Base-by-base conservation (phyloP, 2,329 filamentous ascomycete genomes). In the Aspergillus neoniger region DNA sequence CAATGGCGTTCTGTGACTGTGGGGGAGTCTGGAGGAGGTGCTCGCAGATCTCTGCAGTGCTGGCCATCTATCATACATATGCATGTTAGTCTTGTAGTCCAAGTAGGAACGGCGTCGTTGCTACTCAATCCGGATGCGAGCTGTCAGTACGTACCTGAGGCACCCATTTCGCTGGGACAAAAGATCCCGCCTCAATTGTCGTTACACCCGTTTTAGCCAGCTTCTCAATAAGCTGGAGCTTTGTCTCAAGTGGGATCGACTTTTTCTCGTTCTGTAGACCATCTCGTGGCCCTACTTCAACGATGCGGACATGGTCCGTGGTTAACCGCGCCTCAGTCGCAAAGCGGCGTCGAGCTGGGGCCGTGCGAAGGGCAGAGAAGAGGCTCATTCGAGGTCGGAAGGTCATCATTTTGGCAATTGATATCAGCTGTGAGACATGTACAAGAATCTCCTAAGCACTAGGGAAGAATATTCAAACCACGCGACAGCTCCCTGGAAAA, bases 41-140 rank as follows among this genome's bases (percentile, higher is more conserved):
- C 57, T 85, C 77, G 32, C 88, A 81, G 21, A 88, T 86, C 59
- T 86, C 81, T 48, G 85, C 81, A 8, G 86, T 88, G 61, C 85
- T 87, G 14, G 85, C 86, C 86, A 89, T 89, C 85, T 88, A 44
- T n/a, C 12, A 19, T 19, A 39, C 47, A 17, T 15, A 17, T 19
- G 49, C 17, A 32, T 19, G 39, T 64, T 48, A 58, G 57, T 56
- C 43, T 19, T 14, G n/a, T 23, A 14, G 1, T 14, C 5, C 21
- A 49, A 25, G 6, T 0, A 49, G 14, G 23, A 9, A n/a, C 6
- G 8, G 9, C 4, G 7, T 41, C 17, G 5, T 32, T 12, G 15
- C 36, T 38, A 17, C 23, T 36, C 14, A 15, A 44, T 28, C 43
- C 52, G 38, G 56, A 28, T 52, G 47, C 19, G 52, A 19, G 39